A percentile compares a stretch with the other conserved stretches of the same genome.
Evolutionary conservation across 345 rosid genomes (phyloP).

Genomic region (Lepidium didymum): DNA sequence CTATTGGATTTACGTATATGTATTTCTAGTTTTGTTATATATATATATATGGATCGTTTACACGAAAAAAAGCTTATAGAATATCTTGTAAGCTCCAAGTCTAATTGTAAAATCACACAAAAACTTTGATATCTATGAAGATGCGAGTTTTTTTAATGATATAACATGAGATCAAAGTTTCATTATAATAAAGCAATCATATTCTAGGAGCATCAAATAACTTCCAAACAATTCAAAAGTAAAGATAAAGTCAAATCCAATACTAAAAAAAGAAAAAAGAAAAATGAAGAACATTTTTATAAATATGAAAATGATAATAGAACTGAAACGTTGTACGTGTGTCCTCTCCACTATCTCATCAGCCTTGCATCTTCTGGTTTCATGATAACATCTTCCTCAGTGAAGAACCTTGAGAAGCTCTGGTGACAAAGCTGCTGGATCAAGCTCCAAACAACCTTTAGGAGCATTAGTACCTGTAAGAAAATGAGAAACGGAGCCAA

Average conservation of each 20-base stretch:
- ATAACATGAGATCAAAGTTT: background rate
- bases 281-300: background rate
- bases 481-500: background rate
- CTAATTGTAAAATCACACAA: too few relatives aligned
- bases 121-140: too few relatives aligned
- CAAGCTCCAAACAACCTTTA: conserved; percentile 55
- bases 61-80: too few relatives aligned
- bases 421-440: conserved; percentile 59
- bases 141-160: background rate
- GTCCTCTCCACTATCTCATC: background rate
- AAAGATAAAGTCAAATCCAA: background rate
- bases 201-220: background rate
- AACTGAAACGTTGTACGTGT: too few relatives aligned
- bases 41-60: too few relatives aligned
- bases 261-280: background rate
- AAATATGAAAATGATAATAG: too few relatives aligned
- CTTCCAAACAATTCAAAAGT: background rate
- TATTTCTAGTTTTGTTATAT: too few relatives aligned
- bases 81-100: too few relatives aligned
- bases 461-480: conserved; percentile 40
- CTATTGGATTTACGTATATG: too few relatives aligned
- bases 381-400: conserved; percentile 19
- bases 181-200: background rate
- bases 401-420: conserved; percentile 49
- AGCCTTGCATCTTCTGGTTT: conserved; percentile 1